Evolutionary conservation across 2,329 filamentous ascomycete species (phyloP).

Genomic region (Curvularia eragrostidis): DNA sequence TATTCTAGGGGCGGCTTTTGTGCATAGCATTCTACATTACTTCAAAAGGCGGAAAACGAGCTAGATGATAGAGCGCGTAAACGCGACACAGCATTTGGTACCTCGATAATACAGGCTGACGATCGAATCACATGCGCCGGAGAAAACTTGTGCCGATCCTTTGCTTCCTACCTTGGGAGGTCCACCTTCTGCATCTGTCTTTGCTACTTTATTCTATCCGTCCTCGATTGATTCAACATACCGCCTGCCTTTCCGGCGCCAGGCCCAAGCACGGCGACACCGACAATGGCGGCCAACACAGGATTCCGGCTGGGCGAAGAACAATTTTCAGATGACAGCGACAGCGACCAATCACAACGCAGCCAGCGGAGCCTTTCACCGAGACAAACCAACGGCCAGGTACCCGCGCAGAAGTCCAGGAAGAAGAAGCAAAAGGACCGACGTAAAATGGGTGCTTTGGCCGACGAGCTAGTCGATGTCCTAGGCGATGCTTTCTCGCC

Average conservation of each 20-base stretch:
- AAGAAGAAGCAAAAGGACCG: conserved; percentile 28
- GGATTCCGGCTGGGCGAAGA: conserved; percentile 25
- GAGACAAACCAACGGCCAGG: conserved; percentile 14
- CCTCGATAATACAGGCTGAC: conserved; percentile 24
- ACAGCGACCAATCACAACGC: conserved; percentile 34
- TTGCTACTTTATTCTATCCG: conserved; percentile 1
- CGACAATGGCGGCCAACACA: conserved; percentile 9
- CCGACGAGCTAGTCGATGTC: conserved; percentile 27
- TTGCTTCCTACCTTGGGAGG: conserved; percentile 16
- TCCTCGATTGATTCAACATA: conserved; percentile 14
- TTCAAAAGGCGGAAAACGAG: conserved; percentile 28
- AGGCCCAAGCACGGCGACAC: neutral
- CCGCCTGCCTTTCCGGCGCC: conserved; percentile 7
- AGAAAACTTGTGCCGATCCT: conserved; percentile 25
- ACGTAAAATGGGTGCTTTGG: conserved; percentile 29
- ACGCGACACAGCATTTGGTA: conserved; percentile 21
- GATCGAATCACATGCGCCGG: conserved; percentile 34
- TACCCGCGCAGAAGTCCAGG: conserved; percentile 18
- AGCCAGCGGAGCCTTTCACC: conserved; percentile 31
- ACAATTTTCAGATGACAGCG: conserved; percentile 27
- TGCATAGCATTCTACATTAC: conserved; percentile 30
- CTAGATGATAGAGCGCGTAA: conserved; percentile 34
- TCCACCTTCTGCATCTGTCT: conserved; percentile 10
- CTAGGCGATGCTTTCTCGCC: conserved; percentile 27
- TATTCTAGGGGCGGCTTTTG: conserved; percentile 27